Evolutionary conservation across 148 eudicot species (phyloP), one percentile per base, ranked within the genome.

Genomic region (Chenopodium formosanum): DNA sequence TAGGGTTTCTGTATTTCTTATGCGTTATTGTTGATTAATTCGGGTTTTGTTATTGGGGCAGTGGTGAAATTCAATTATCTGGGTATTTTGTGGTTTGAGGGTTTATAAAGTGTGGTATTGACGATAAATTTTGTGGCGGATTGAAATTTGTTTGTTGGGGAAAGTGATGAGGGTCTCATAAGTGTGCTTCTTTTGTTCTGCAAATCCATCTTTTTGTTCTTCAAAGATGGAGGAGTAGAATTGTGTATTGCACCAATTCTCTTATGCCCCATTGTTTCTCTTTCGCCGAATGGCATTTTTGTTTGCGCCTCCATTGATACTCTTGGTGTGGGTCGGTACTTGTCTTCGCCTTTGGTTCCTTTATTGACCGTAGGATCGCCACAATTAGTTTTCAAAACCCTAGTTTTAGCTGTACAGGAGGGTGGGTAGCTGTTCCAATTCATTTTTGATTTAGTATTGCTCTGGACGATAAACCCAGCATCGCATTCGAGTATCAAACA

Each of bases 221-320:
- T 3, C 37, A 50, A 82, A 82, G 81, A 82, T 82, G 81, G 85
- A 72, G 78, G 81, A 56, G 81, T 82, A 82, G 85, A 78, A 72
- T 67, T 46, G 29, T 23, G 37, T 31, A 9, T 56, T 23, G 64
- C 53, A 23, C 2, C 32, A 9, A 23, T 20, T 25, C 48, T 56
- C 4, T 14, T 40, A 23, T 50, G 50, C 68, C 20, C 62, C 62
- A 56, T 56, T 56, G 62, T 17, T 56, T 56, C 62, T 17, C 62
- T 56, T 56, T 56, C 62, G 62, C 5, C 17, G 19, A 14, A 56
- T 12, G 68, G 17, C 62, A 56, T 46, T 25, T 68, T 56, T 56
- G 23, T 31, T 70, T 48, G 70, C 27, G 68, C 19, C 60, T 74
- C 44, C 25, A 68, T 65, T 65, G 69, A 65, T 65, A 65, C 69